These are phyloP conservation scores for Flaveria floridana DNA, from an alignment of 140 eudicot species.

Conservation along the genomic window DNA sequence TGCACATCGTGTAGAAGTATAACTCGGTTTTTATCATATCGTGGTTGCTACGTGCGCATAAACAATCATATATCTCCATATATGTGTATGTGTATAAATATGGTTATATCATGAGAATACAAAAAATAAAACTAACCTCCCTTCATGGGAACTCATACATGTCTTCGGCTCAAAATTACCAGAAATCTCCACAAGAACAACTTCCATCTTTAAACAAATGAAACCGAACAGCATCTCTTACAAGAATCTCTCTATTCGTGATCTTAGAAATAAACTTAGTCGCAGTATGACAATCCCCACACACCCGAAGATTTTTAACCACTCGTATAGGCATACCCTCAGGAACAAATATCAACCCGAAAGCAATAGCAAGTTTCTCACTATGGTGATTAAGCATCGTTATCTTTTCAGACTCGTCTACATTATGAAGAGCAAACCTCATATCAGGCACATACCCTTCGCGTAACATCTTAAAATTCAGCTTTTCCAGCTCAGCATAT, in stretches of 20 bases:
- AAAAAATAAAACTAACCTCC: background rate
- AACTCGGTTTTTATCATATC: background rate
- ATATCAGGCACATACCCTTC: slow-evolving; percentile 75
- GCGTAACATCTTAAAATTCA: slow-evolving; percentile 51
- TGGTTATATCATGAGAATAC: background rate
- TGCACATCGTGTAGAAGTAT: background rate
- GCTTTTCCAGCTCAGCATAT: slow-evolving; percentile 56
- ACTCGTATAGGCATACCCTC: slow-evolving; percentile 60
- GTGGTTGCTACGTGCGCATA: background rate
- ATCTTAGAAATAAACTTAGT: slow-evolving; percentile 78
- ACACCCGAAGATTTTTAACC: slow-evolving; percentile 75
- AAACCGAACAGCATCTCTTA: slow-evolving; percentile 72
- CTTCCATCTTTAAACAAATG: slow-evolving; percentile 79
- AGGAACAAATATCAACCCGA: slow-evolving; percentile 73
- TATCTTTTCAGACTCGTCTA: slow-evolving; percentile 63
- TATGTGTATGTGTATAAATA: background rate
- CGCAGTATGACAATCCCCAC: slow-evolving; percentile 80
- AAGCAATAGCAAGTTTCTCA: slow-evolving; percentile 84
- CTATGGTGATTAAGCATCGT: slow-evolving; percentile 77
- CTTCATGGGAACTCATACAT: background rate
- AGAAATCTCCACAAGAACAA: slow-evolving; percentile 91
- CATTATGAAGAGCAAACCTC: slow-evolving; percentile 71
- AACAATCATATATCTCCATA: background rate
- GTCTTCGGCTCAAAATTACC: slow-evolving; percentile 41
- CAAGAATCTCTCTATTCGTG: slow-evolving; percentile 74